Base-by-base conservation (phyloP, 805 yeast species). In the Wickerhamomyces chaumierensis region DNA sequence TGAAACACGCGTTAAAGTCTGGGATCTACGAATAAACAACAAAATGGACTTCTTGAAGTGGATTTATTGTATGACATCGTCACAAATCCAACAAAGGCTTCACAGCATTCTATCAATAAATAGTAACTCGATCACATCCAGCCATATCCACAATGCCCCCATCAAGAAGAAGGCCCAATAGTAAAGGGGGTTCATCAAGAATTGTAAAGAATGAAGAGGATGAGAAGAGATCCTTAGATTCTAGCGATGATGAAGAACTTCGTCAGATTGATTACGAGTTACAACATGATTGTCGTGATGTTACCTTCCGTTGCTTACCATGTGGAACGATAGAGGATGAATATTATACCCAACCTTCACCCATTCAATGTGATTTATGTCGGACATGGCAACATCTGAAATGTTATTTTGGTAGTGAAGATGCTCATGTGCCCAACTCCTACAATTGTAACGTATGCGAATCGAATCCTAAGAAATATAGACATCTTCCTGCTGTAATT, bases 341-440 rank as follows among this genome's bases (percentile, higher is more conserved):
- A 44, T 78, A 74, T 51, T 64, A 77, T 48, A 81, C 69, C 43
- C 77, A 67, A 0, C 67, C 65, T 13, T 63, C 62, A 12, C 77
- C 78, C 81, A 69, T 79, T 20, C 75, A 75, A 48, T 81, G 88
- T 57, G 84, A 76, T 20, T 47, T 57, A 7, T 81, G 88, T 52
- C 56, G 66, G 34, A 71, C 85, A 2, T 81, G 87, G 87, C 87
- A 81, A 52, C 88, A 81, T 51, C 69, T 72, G 25, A 59, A 52
- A 39, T 81, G 88, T 55, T 65, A 78, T 71, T 68, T 78, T 19
- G 18, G 18, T 4, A 17, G 18, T 5, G 17, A 31, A 4, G 18
- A 31, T 15, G 65, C 58, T 11, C 49, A 49, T n/a, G 53, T 69
- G 2, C 81, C 82, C 3, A 59, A 68, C 11, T 45, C 50, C 12